These are phyloP conservation scores for Hylodesmum podocarpum DNA, from an alignment of 306 rosid species.

Conservation along the genomic window DNA sequence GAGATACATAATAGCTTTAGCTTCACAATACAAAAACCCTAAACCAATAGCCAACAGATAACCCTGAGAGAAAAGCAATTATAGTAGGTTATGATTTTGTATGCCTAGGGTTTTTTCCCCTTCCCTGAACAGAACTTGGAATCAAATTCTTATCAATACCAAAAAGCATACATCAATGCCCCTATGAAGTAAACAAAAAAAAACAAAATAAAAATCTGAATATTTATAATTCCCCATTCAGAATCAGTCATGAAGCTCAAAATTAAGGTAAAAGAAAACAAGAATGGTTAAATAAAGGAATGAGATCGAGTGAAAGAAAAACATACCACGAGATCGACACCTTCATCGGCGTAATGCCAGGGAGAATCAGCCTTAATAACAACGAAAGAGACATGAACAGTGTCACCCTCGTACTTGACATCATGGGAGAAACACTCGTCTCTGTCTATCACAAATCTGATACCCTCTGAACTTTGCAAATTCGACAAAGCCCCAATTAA, in stretches of 20 bases:
- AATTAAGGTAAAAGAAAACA: neutral
- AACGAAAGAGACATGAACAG: slow-evolving; percentile 83
- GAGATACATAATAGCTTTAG: neutral
- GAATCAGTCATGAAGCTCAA: neutral
- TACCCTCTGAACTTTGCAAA: slow-evolving; percentile 51
- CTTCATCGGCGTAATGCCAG: slow-evolving; percentile 64
- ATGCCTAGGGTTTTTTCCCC: neutral
- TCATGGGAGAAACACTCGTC: slow-evolving; percentile 89
- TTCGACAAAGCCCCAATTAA: slow-evolving; percentile 36
- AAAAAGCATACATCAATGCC: neutral
- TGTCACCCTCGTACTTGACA: slow-evolving; percentile 78
- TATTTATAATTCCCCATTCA: neutral
- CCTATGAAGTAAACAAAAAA: neutral
- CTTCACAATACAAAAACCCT: neutral
- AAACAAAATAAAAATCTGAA: neutral
- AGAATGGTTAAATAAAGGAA: neutral
- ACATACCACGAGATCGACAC: slow-evolving; percentile 89
- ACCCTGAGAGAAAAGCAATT: neutral
- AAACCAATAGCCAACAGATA: neutral
- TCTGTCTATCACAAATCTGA: slow-evolving; percentile 77
- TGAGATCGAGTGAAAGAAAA: neutral
- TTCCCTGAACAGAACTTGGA: neutral
- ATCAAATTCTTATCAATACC: neutral
- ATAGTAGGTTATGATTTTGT: neutral
- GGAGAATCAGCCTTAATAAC: slow-evolving; percentile 79